phyloP scores from a whole-genome alignment of 2,329 filamentous ascomycete genomes.

The Mycocentrospora acerina region DNA sequence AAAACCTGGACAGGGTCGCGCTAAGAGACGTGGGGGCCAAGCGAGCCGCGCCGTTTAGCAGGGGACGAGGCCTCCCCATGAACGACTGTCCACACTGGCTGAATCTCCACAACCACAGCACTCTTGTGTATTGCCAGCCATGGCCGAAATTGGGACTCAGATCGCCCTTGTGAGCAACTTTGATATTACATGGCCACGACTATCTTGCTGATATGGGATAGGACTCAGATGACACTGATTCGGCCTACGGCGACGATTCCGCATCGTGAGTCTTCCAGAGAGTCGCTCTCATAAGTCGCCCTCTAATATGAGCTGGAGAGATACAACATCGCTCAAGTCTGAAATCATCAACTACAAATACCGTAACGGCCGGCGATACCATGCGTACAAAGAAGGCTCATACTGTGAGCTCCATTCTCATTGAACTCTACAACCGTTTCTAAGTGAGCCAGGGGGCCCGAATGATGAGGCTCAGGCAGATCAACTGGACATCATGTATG shows the following conservation, averaged over 20 bases:
- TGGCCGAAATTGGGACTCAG: constrained; percentile 18
- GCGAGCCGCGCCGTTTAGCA: constrained; percentile 14
- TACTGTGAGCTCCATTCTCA: constrained; percentile 21
- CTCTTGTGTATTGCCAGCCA: constrained; percentile 1
- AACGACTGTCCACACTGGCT: constrained; percentile 6
- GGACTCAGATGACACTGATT: constrained; percentile 17
- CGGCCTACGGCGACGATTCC: constrained; percentile 19
- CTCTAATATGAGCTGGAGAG: constrained; percentile 13
- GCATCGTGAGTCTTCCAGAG: constrained; percentile 14
- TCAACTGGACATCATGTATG: constrained; percentile 43
- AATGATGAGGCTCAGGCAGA: constrained; percentile 44
- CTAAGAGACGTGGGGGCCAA: no score
- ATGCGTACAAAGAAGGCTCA: constrained; percentile 28
- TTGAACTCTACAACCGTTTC: no score
- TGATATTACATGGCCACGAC: no score
- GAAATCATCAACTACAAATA: constrained; percentile 26
- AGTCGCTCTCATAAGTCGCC: no score
- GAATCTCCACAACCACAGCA: neutral
- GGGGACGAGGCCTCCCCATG: no score
- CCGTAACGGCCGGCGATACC: constrained; percentile 31
- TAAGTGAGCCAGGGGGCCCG: constrained; percentile 19
- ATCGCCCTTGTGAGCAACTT: constrained; percentile 14
- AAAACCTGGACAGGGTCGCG: no score
- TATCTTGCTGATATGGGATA: neutral
- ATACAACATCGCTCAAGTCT: constrained; percentile 27